Evolutionary conservation across 306 rosid species (phyloP).

Genomic region (Glycyrrhiza uralensis): DNA sequence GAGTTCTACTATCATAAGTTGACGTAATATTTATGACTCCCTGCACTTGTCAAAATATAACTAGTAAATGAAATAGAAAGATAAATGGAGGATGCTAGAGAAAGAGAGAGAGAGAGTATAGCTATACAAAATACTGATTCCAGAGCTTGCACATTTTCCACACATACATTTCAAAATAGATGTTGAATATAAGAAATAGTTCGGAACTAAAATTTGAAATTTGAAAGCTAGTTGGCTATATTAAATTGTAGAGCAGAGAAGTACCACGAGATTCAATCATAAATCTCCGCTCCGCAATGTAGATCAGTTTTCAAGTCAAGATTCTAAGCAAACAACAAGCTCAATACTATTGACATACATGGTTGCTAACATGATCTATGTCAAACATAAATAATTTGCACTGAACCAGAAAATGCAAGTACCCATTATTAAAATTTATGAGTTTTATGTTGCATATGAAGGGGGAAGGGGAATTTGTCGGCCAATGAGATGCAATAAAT

Average conservation of each 20-base stretch:
- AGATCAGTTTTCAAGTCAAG: constrained; percentile 13
- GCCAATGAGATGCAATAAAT: not conserved
- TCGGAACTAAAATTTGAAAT: not conserved
- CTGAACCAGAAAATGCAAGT: not conserved
- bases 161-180: not conserved
- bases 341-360: not conserved
- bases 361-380: not conserved
- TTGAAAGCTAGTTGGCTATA: not conserved
- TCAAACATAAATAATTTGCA: not conserved
- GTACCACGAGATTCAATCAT: not conserved
- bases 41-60: constrained; percentile 44
- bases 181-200: not conserved
- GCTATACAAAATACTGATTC: not conserved
- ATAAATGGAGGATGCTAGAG: not conserved
- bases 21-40: constrained; percentile 69
- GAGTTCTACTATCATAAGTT: constrained; percentile 85
- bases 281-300: not conserved
- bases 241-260: not conserved
- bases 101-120: not conserved
- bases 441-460: not conserved
- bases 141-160: constrained; percentile 8
- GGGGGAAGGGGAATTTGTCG: not conserved
- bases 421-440: not conserved
- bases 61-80: constrained; percentile 17
- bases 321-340: constrained; percentile 3